A percentile compares a stretch with the other conserved stretches of the same genome.
Evolutionary conservation across 2,329 filamentous ascomycete genomes (phyloP).

Genomic region (Rasamsonia emersonii): DNA sequence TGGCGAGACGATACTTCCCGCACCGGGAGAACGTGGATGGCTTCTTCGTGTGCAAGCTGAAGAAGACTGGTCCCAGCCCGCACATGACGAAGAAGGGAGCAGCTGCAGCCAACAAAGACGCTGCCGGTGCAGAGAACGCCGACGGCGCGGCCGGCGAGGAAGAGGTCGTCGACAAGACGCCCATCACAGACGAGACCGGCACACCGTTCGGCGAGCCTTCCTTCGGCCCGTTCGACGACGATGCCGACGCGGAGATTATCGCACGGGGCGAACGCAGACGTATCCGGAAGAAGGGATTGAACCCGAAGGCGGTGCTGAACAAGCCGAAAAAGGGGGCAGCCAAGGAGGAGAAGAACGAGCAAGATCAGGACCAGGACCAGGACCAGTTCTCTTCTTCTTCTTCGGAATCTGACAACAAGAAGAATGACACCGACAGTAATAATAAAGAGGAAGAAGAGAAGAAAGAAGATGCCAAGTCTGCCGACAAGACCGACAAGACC

Average conservation of each 20-base stretch:
- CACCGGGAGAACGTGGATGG: conserved; percentile 93
- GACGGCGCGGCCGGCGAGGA: conserved; percentile 24
- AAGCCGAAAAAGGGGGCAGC: conserved; percentile 18
- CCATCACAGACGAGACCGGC: conserved; percentile 44
- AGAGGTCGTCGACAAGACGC: conserved; percentile 58
- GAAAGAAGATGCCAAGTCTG: conserved; percentile 6
- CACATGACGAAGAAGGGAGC: conserved; percentile 11
- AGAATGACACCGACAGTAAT: conserved; percentile 3
- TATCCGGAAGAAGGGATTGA: conserved; percentile 64
- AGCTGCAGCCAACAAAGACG: conserved; percentile 12
- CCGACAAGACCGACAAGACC: conserved; percentile 1
- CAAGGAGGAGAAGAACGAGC: conserved; percentile 10
- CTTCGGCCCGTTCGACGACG: conserved; percentile 68
- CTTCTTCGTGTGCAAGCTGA: conserved; percentile 97
- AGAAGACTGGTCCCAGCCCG: conserved; percentile 76
- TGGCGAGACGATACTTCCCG: conserved; percentile 80
- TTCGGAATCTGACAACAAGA: conserved; percentile 4
- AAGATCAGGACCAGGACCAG: too few species aligned
- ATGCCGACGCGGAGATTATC: conserved; percentile 63
- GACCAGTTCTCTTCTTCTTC: conserved; percentile 5
- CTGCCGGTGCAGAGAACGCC: conserved; percentile 17
- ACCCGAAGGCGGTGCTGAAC: conserved; percentile 53
- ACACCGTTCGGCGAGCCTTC: conserved; percentile 35
- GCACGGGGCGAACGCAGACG: conserved; percentile 64
- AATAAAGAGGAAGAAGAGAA: conserved; percentile 9